Base-by-base conservation (phyloP, 768 basidiomycete species). In the Lactarius sp. region DNA sequence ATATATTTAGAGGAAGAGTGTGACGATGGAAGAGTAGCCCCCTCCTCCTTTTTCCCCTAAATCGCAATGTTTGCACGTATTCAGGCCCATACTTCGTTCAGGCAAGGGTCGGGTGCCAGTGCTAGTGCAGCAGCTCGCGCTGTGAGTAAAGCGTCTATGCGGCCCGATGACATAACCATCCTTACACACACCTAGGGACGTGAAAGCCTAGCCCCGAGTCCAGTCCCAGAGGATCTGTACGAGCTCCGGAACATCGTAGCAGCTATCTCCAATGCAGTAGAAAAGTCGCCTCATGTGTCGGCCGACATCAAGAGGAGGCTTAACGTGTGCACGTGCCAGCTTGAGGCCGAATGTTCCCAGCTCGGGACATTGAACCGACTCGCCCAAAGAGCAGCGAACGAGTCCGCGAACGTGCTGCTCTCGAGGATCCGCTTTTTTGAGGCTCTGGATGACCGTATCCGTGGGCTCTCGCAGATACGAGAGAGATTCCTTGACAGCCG, bases 391-490 rank as follows among this genome's bases (percentile, higher is more conserved):
- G 59, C 63, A 1, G 47, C 59, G 0, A 22, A 42, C 9, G 47
- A 56, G 16, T 55, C 59, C 1, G 36, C 33, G 34, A 33, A 51
- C 22, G 64, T 65, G 51, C 22, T 65, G 22, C 54, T 12, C 12
- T 65, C 13, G 22, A 52, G 64, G 54, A 56, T 60, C 49, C 54
- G 16, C 12, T 60, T 65, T 34, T 60, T 54, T 5, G 50, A 60
- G 2, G 59, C 54, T 9, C 27, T 65, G 0, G 49, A 51, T 5
- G 42, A 39, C 0, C 64, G 54, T 9, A 60, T 60, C 42, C 6
- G 6, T 18, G 59, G 51, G 33, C 59, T 65, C 12, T 31, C 47
- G 13, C 27, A 8, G 1, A 8, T 65, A n/a, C 59, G 64, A 18
- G 41, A 50, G n/a, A 37, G 34, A 22, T 65, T 65, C n/a, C 34